Evolutionary conservation across 306 rosid species (phyloP).

Genomic region (Cicer yamashitae): DNA sequence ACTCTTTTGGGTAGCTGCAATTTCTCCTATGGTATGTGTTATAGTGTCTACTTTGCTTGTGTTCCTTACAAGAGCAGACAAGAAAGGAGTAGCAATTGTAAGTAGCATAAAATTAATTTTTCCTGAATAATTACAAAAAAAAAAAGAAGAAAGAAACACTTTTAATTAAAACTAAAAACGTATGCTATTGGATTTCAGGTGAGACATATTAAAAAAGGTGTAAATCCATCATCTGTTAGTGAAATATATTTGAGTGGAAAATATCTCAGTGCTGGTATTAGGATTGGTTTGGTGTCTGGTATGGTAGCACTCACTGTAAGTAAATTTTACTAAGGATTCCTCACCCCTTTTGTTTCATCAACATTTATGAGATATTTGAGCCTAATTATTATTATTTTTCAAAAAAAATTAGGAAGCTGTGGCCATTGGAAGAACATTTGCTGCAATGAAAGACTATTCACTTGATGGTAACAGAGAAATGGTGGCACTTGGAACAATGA

Average conservation of each 20-base stretch:
- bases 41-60: constrained; percentile 73
- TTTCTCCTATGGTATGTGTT: constrained; percentile 81
- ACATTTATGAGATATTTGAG: neutral
- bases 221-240: constrained; percentile 69
- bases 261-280: constrained; percentile 57
- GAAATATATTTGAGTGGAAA: constrained; percentile 71
- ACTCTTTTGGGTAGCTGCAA: constrained; percentile 81
- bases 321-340: neutral
- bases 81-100: constrained; percentile 75
- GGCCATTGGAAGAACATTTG: constrained; percentile 95
- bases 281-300: constrained; percentile 71
- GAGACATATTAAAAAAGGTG: constrained; percentile 54
- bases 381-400: neutral
- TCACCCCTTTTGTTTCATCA: neutral
- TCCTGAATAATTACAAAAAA: neutral
- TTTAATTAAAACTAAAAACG: neutral
- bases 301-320: constrained; percentile 83
- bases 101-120: constrained; percentile 39
- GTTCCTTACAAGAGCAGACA: constrained; percentile 71
- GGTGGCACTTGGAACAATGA: constrained; percentile 93
- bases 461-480: constrained; percentile 91
- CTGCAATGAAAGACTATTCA: constrained; percentile 74
- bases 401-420: constrained; percentile 71
- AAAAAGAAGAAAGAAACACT: neutral
- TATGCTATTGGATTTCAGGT: constrained; percentile 56